These are phyloP conservation scores for Casuarina glauca DNA, from an alignment of 306 rosid genomes.

Conservation along the genomic window DNA sequence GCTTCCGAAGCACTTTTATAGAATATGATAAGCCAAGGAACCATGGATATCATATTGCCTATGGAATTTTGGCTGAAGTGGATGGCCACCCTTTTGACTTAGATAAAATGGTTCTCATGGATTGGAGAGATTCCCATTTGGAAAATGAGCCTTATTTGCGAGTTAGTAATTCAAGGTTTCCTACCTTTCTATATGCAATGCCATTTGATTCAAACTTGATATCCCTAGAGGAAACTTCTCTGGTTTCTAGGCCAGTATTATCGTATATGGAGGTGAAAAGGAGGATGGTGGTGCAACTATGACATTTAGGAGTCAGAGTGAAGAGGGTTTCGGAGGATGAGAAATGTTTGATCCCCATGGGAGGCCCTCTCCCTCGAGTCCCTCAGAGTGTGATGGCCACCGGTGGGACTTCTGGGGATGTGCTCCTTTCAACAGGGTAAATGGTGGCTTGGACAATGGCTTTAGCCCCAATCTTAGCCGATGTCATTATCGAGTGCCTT, in stretches of 20 bases:
- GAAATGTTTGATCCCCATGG: constrained; percentile 95
- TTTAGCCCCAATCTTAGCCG: constrained; percentile 53
- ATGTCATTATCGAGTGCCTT: constrained; percentile 61
- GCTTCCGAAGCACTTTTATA: constrained; percentile 54
- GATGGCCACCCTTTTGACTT: constrained; percentile 76
- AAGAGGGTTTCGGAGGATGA: constrained; percentile 65
- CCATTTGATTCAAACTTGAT: constrained; percentile 71
- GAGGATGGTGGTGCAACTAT: constrained; percentile 81
- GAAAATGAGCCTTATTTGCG: constrained; percentile 68
- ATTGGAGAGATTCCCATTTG: constrained; percentile 77
- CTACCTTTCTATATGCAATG: constrained; percentile 91
- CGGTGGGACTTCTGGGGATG: constrained; percentile 78
- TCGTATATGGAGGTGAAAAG: constrained; percentile 59
- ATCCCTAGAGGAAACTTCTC: constrained; percentile 84
- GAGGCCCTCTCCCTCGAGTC: constrained; percentile 73
- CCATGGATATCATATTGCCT: constrained; percentile 75
- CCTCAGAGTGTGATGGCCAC: constrained; percentile 72
- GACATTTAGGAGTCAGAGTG: constrained; percentile 78
- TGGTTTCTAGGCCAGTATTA: constrained; percentile 69
- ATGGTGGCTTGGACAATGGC: constrained; percentile 74
- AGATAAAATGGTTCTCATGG: constrained; percentile 74
- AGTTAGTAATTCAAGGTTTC: constrained; percentile 49
- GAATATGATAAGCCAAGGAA: constrained; percentile 50
- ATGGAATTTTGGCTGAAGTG: constrained; percentile 81
- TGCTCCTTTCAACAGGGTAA: constrained; percentile 89